Percentiles rank a stretch among this genome's conserved stretches.
These are phyloP conservation scores for Picocystis sp. DNA, from an alignment of 163 green algal species.

Conservation along the genomic window DNA sequence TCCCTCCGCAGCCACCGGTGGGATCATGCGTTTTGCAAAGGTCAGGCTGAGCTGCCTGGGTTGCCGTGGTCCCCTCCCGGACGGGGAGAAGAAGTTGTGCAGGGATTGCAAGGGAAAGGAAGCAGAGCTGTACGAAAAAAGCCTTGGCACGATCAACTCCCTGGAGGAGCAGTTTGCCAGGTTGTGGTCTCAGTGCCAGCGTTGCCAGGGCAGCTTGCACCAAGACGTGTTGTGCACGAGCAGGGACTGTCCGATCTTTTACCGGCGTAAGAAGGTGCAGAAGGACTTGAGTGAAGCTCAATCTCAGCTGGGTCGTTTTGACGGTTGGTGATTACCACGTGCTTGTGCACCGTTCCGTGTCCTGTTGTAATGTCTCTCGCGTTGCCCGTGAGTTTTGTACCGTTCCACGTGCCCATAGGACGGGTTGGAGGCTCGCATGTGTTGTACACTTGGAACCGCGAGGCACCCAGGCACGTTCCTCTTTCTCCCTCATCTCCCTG, in stretches of 20 bases:
- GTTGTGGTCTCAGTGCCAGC: constrained; percentile 94
- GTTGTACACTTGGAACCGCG: too few relatives aligned
- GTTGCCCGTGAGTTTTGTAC: too few relatives aligned
- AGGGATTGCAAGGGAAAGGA: constrained; percentile 26
- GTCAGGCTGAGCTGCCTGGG: constrained; percentile 56
- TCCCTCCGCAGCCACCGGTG: constrained; percentile 41
- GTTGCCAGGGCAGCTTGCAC: constrained; percentile 76
- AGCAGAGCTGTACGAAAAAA: constrained; percentile 49
- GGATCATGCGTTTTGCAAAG: constrained; percentile 96
- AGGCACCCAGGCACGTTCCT: too few relatives aligned
- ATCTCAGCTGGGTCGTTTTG: constrained; percentile 52
- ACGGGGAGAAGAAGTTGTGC: constrained; percentile 22
- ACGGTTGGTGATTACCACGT: constrained; percentile 18
- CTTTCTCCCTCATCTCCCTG: too few relatives aligned
- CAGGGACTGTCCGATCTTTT: constrained; percentile 97
- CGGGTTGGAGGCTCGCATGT: too few relatives aligned
- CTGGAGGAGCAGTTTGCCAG: constrained; percentile 58
- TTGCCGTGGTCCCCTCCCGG: constrained; percentile 55
- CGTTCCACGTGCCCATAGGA: too few relatives aligned
- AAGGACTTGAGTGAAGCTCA: constrained; percentile 85
- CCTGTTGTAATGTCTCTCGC: too few relatives aligned
- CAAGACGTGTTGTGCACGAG: constrained; percentile 88
- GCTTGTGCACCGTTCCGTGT: too few relatives aligned
- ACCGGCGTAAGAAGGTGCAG: constrained; percentile 69
- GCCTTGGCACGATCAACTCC: constrained; percentile 34